These are phyloP conservation scores for Straminergon stramineum DNA, from an alignment of 225 moss, liverwort and hornwort genomes.

Conservation along the genomic window DNA sequence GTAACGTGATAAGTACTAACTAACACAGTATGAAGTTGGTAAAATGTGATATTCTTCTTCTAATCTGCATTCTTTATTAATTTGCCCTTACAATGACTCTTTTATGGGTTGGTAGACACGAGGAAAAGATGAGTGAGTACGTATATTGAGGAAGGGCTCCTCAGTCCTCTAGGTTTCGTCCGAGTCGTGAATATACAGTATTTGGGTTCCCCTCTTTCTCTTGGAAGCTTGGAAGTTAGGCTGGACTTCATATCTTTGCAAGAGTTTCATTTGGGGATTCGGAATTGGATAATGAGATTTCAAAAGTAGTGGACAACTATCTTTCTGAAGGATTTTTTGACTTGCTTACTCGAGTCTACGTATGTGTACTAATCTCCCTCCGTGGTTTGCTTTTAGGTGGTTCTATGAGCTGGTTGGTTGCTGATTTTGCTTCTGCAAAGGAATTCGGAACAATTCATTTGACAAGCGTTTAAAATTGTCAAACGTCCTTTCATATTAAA, in stretches of 20 bases:
- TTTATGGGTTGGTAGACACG: not conserved
- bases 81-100: not conserved
- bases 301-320: not conserved
- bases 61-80: not conserved
- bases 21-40: not conserved
- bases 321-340: not conserved
- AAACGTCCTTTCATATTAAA: not conserved
- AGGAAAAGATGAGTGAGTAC: not conserved
- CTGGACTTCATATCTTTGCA: not conserved
- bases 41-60: not conserved
- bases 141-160: not conserved
- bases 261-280: not conserved
- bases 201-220: not conserved
- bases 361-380: not conserved
- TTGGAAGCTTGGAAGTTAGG: not conserved
- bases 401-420: not conserved
- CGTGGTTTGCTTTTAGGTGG: constrained; percentile 3
- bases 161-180: too few species aligned
- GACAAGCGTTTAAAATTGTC: not conserved
- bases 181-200: not conserved
- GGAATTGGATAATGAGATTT: not conserved
- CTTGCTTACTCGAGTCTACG: not conserved
- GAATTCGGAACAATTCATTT: not conserved
- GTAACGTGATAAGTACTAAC: not conserved
- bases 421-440: not conserved